Conservation (phyloP, 352 stramenopile species). For the Phytophthora lateralis region DNA sequence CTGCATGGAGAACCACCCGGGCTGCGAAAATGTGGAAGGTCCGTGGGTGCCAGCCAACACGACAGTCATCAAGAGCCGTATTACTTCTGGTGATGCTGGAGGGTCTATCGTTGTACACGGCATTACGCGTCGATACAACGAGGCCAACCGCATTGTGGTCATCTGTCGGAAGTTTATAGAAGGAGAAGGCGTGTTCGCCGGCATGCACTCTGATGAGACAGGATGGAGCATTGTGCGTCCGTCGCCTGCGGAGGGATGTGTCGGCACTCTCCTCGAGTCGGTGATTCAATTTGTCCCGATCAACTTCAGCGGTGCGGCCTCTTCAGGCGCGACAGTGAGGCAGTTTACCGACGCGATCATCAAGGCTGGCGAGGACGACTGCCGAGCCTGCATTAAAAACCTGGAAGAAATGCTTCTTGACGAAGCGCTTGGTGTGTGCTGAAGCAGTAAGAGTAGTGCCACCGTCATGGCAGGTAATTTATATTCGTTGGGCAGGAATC, state of each 20-base stretch:
- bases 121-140: constrained; percentile 48
- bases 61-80: constrained; percentile 29
- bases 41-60: constrained; percentile 28
- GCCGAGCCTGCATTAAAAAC: constrained; percentile 4
- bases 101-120: constrained; percentile 15
- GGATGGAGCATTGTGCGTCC: constrained; percentile 47
- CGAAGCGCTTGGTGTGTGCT: constrained; percentile 27
- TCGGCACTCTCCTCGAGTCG: constrained; percentile 19
- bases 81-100: neutral
- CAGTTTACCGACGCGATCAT: constrained; percentile 25
- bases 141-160: constrained; percentile 49
- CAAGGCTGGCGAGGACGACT: constrained; percentile 27
- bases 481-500: neutral
- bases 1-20: constrained; percentile 19
- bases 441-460: neutral
- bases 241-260: constrained; percentile 5
- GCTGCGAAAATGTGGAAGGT: constrained; percentile 17
- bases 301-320: constrained; percentile 17
- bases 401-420: constrained; percentile 31
- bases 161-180: constrained; percentile 56
- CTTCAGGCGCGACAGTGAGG: constrained; percentile 5
- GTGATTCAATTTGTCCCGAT: constrained; percentile 29
- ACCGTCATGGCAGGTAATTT: constrained; percentile 1
- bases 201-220: constrained; percentile 63
- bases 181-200: constrained; percentile 38